These are phyloP conservation scores for Fusarium solani-melongenae DNA, from an alignment of 2,329 filamentous ascomycete species.

Conservation along the genomic window DNA sequence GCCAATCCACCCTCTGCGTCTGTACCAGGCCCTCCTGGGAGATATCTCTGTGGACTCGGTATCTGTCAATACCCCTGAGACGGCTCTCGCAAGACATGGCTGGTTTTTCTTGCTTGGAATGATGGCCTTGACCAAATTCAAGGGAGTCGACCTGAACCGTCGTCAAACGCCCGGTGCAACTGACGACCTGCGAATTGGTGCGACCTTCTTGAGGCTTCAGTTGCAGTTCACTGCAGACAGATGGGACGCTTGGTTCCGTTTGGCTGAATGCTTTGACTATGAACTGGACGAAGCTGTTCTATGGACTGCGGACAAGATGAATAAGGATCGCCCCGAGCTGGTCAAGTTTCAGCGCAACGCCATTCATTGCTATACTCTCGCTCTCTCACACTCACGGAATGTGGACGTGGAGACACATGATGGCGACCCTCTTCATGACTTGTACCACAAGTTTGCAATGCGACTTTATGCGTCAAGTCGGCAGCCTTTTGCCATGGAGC, in stretches of 20 bases:
- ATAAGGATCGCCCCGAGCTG: constrained; percentile 81
- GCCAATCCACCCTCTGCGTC: constrained; percentile 81
- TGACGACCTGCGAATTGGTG: constrained; percentile 84
- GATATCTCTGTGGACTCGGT: constrained; percentile 79
- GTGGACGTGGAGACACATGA: constrained; percentile 57
- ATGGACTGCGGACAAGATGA: constrained; percentile 92
- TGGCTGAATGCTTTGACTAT: constrained; percentile 88
- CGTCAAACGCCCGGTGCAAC: constrained; percentile 82
- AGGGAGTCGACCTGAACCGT: constrained; percentile 74
- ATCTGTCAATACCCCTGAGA: constrained; percentile 74
- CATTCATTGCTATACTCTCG: constrained; percentile 81
- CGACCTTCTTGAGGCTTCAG: constrained; percentile 83
- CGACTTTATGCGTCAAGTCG: constrained; percentile 71
- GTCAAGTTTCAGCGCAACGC: constrained; percentile 81
- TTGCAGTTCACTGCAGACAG: constrained; percentile 83
- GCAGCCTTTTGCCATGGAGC: constrained; percentile 72
- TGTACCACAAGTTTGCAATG: constrained; percentile 71
- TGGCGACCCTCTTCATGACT: constrained; percentile 65
- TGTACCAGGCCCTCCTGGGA: constrained; percentile 86
- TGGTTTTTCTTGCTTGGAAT: constrained; percentile 95
- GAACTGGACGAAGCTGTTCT: constrained; percentile 88
- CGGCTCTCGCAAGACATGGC: constrained; percentile 79
- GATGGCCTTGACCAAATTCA: constrained; percentile 88
- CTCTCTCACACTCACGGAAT: constrained; percentile 65
- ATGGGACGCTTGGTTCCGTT: constrained; percentile 92